Conservation (phyloP, 768 basidiomycete species). For the Hygrophorus pudorinus region DNA sequence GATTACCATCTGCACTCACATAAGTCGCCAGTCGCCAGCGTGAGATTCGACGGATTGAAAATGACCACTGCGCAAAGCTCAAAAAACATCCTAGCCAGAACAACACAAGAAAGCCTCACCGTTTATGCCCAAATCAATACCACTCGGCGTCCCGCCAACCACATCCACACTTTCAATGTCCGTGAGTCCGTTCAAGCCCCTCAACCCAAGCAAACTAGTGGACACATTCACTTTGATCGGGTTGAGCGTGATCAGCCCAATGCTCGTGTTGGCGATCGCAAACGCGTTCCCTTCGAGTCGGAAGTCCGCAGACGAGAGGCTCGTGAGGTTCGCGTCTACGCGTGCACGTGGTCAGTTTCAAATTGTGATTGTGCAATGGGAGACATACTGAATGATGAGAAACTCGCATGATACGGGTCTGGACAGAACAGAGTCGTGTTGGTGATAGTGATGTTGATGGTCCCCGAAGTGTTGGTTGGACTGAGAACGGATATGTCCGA, state of each 20-base stretch:
- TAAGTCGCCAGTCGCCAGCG: slow-evolving; percentile 51
- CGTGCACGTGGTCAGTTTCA: too few species aligned
- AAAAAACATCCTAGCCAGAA: background rate
- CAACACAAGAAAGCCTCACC: slow-evolving; percentile 25
- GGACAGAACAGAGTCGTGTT: slow-evolving; percentile 43
- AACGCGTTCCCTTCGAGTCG: slow-evolving; percentile 48
- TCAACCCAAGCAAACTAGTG: slow-evolving; percentile 47
- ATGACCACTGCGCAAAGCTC: slow-evolving; percentile 37
- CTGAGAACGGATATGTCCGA: slow-evolving; percentile 46
- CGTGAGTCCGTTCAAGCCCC: slow-evolving; percentile 47
- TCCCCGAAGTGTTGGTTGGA: slow-evolving; percentile 47
- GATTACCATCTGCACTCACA: slow-evolving; percentile 28
- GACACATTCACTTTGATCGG: slow-evolving; percentile 66
- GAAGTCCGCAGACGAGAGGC: slow-evolving; percentile 37
- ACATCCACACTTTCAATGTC: slow-evolving; percentile 56
- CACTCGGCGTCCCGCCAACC: slow-evolving; percentile 47
- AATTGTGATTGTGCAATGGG: too few species aligned
- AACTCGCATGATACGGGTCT: slow-evolving; percentile 35
- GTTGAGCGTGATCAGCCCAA: slow-evolving; percentile 60
- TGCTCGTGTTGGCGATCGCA: slow-evolving; percentile 48
- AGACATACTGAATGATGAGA: slow-evolving; percentile 50
- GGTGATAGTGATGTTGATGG: slow-evolving; percentile 52
- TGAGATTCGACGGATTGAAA: slow-evolving; percentile 57
- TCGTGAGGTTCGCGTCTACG: slow-evolving; percentile 49
- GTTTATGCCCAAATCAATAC: slow-evolving; percentile 48